Evolutionary conservation across 495 filamentous ascomycete genomes (phyloP), one percentile per base, ranked within the genome.

Genomic region (Aspergillus bridgeri): DNA sequence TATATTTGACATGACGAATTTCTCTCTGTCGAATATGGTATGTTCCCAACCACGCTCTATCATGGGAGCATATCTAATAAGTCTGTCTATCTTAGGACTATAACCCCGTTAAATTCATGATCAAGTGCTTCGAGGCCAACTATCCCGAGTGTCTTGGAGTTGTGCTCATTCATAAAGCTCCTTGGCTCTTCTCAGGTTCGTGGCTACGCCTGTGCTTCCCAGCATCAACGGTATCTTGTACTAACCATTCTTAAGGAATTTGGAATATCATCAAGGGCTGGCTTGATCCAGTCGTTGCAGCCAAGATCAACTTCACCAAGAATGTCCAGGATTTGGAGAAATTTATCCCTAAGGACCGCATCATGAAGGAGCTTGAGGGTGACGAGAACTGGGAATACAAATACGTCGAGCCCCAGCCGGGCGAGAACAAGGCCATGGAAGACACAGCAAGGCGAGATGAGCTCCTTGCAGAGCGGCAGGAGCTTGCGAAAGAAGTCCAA

Each of bases 41-140:
- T 67, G 78, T 53, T 8, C 52, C 9, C 6, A 38, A 15, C 44
- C 19, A 44, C 22, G 1, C 8, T 42, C n/a, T 13, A 19, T 17
- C 3, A 21, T 7, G 11, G 13, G 13, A 42, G 6, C 19, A 24
- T 29, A 59, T 42, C 62, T 72, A 48, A 71, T 29, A 44, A 43
- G n/a, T n/a, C n/a, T n/a, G n/a, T 3, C 25, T 13, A 11, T 42
- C 1, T 15, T 38, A 92, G 89, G 94, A 98, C 68, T 98, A 98
- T 68, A 83, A 90, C 0, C 94, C 94, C 0, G 91, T 98, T 22
- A 98, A 93, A 65, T 98, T 97, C 78, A 96, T 98, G 84, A 97
- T 98, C 77, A 96, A 96, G 76, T 96, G 91, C 73, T 98, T 98
- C 69, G 95, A 98, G 75, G 95, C 94, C 51, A 98, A 98, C 73